Conservation (phyloP, 2,329 filamentous ascomycete genomes). For the Aphanocladium album region DNA sequence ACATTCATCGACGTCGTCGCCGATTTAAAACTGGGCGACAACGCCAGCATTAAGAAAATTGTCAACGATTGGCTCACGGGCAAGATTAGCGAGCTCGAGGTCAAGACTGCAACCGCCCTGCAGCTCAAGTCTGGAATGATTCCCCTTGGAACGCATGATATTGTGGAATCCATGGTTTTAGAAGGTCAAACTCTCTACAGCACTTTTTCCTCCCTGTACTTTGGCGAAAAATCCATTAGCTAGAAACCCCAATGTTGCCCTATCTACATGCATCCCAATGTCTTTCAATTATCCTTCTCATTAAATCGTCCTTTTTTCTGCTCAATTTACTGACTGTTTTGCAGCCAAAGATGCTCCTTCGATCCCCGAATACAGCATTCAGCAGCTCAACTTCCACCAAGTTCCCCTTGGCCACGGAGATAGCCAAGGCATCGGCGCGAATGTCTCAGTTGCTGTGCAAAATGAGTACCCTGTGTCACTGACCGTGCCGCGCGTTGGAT, state of each 20-base stretch:
- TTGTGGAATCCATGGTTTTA: slow-evolving; percentile 72
- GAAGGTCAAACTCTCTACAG: slow-evolving; percentile 74
- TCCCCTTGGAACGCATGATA: slow-evolving; percentile 67
- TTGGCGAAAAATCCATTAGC: slow-evolving; percentile 50
- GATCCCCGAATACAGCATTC: slow-evolving; percentile 78
- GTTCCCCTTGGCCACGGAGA: slow-evolving; percentile 45
- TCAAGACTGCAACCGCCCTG: slow-evolving; percentile 70
- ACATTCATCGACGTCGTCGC: slow-evolving; percentile 76
- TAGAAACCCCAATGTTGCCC: slow-evolving; percentile 14
- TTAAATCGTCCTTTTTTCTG: slow-evolving; percentile 13
- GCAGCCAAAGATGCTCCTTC: slow-evolving; percentile 65
- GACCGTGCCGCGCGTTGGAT: slow-evolving; percentile 71
- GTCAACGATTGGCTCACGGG: slow-evolving; percentile 88
- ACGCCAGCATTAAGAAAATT: slow-evolving; percentile 70
- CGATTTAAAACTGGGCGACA: slow-evolving; percentile 69
- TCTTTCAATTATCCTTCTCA: slow-evolving; percentile 1
- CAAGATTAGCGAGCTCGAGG: slow-evolving; percentile 62
- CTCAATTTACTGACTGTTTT: slow-evolving; percentile 32
- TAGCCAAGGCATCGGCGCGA: slow-evolving; percentile 67
- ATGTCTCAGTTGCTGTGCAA: slow-evolving; percentile 65
- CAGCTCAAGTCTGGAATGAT: slow-evolving; percentile 74
- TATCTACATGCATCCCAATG: slow-evolving; percentile 6
- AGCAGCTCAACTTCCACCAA: slow-evolving; percentile 74
- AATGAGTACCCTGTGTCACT: slow-evolving; percentile 78
- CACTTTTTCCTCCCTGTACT: slow-evolving; percentile 55